Evolutionary conservation across 2,329 filamentous ascomycete genomes (phyloP), one percentile per base, ranked within the genome.

Genomic region (Epicoccum nigrum): DNA sequence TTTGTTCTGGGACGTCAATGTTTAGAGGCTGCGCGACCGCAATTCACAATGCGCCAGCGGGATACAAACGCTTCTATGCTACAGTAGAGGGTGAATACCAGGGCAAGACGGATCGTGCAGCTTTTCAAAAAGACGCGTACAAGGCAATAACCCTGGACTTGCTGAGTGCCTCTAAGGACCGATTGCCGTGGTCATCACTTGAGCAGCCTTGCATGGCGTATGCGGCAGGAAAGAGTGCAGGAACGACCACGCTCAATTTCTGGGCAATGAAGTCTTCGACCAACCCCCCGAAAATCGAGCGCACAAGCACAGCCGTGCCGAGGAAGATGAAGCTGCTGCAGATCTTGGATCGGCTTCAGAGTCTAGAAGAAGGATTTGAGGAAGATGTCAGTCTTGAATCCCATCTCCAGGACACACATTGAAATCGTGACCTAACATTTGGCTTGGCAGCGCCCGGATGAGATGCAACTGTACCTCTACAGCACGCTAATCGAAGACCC

Each of bases 201-300:
- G 88, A 92, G 65, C 87, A 90, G 63, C 88, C 88, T 4, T 89
- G 86, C 67, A 85, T 86, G 70, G 80, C 84, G 0, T 89, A 88
- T 67, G 83, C 81, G 58, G 87, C 84, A 69, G 88, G 88, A 11
- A 76, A 77, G 41, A 78, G 83, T 17, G 84, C 87, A 0, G 88
- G 88, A 5, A 91, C 88, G 1, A 82, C 88, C 43, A 90, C 87
- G 0, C 74, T 92, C 42, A 90, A 88, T 60, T 83, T 86, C 56
- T 90, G 86, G 82, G 82, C 83, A 11, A 79, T 81, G 47, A 77
- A 82, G 56, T 83, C 81, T 15, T 86, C 86, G 49, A 78, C 73
- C 25, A 68, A 81, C 4, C 82, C 83, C 16, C 81, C 84, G 2
- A 68, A 77, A 1, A 82, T 86, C 37, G 78, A 81, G 7, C 77